Evolutionary conservation across 176 grass and related monocot genomes (phyloP).

Genomic region (Tillandsia leiboldiana): DNA sequence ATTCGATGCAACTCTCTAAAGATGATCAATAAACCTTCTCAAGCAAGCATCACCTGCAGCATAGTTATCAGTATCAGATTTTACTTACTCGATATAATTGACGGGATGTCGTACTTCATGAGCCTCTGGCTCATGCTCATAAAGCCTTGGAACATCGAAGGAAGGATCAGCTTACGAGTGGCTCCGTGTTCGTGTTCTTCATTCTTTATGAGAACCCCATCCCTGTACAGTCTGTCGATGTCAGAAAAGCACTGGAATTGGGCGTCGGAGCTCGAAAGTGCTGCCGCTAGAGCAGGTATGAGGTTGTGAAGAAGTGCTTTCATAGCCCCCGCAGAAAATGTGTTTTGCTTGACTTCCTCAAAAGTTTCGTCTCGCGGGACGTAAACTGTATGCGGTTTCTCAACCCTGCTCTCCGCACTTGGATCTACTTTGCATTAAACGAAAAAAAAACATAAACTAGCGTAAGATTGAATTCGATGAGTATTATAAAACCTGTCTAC

Average conservation of each 20-base stretch:
- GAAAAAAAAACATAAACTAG: not conserved
- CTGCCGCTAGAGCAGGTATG: slow-evolving; percentile 18
- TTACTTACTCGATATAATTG: slow-evolving; percentile 29
- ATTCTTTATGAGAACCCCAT: slow-evolving; percentile 6
- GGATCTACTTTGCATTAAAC: slow-evolving; percentile 30
- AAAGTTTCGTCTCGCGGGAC: slow-evolving; percentile 23
- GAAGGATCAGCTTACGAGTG: slow-evolving; percentile 8
- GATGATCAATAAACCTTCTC: not conserved
- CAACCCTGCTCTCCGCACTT: slow-evolving; percentile 25
- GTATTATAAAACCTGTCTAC: not conserved
- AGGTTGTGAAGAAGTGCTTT: slow-evolving; percentile 25
- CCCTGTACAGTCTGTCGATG: slow-evolving; percentile 21
- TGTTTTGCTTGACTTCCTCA: slow-evolving; percentile 21
- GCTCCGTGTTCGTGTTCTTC: slow-evolving; percentile 9
- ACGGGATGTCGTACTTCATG: slow-evolving; percentile 22
- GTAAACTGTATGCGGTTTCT: slow-evolving; percentile 29
- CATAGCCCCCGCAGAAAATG: slow-evolving; percentile 17
- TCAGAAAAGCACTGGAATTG: slow-evolving; percentile 29
- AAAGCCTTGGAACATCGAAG: not conserved
- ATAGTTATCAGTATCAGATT: not conserved
- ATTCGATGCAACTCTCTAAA: not conserved
- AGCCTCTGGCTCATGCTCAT: slow-evolving; percentile 15
- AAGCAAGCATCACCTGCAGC: not conserved
- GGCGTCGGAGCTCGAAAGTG: slow-evolving; percentile 16
- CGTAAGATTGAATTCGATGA: not conserved